Conservation (phyloP, 2,329 filamentous ascomycete species). For the Talaromyces sp. region DNA sequence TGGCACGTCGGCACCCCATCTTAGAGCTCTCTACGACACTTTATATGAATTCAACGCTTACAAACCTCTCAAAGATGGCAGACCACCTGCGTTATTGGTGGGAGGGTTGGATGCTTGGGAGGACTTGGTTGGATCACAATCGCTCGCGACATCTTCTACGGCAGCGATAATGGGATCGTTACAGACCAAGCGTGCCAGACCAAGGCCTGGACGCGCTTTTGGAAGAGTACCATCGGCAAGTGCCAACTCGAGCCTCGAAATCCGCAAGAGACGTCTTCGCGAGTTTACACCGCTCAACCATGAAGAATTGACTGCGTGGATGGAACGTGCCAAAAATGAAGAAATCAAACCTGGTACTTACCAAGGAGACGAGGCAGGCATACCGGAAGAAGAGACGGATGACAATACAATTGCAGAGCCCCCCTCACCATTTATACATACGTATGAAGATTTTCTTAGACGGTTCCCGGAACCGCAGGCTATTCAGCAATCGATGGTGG, state of each 20-base stretch:
- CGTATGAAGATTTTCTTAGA: conserved; percentile 77
- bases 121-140: conserved; percentile 68
- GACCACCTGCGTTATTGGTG: conserved; percentile 68
- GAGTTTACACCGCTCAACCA: conserved; percentile 68
- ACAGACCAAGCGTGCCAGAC: conserved; percentile 31
- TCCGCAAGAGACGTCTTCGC: conserved; percentile 53
- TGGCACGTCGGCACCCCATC: conserved; percentile 47
- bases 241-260: conserved; percentile 48
- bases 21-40: conserved; percentile 71
- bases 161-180: conserved; percentile 46
- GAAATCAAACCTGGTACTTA: conserved; percentile 46
- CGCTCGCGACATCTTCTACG: conserved; percentile 55
- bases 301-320: conserved; percentile 76
- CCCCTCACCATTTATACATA: conserved; percentile 55
- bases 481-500: conserved; percentile 54
- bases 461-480: conserved; percentile 69
- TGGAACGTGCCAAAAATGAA: conserved; percentile 67
- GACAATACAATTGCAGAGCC: conserved; percentile 44
- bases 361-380: conserved; percentile 34
- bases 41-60: conserved; percentile 78
- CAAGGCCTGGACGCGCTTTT: conserved; percentile 45
- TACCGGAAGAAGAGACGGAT: conserved; percentile 36
- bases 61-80: conserved; percentile 60
- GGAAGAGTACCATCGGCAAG: conserved; percentile 49
- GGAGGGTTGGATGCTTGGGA: conserved; percentile 86